Conservation (phyloP, 495 filamentous ascomycete species). For the Penicillium waksmanii region DNA sequence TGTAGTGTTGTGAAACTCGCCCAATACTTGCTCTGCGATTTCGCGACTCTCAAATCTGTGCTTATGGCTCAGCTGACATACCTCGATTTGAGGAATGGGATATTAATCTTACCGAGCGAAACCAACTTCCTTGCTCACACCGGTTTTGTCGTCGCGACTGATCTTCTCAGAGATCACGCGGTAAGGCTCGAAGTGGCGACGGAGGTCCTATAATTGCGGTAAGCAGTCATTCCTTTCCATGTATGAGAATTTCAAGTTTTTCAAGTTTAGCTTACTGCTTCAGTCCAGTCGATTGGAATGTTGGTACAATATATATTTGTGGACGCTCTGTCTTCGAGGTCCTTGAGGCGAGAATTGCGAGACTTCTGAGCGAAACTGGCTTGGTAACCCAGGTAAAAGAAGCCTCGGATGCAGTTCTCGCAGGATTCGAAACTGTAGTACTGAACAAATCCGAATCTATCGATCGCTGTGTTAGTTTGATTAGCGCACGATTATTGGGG, state of each 20-base stretch:
- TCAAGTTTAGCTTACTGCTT: constrained; percentile 72
- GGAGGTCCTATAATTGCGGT: constrained; percentile 39
- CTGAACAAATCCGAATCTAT: constrained; percentile 90
- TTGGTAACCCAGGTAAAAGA: constrained; percentile 91
- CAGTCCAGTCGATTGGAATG: constrained; percentile 85
- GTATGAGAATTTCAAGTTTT: not conserved
- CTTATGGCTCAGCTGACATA: constrained; percentile 1
- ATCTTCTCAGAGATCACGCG: constrained; percentile 90
- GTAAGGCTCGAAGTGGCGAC: constrained; percentile 70
- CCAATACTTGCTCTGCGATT: constrained; percentile 83
- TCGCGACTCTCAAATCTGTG: constrained; percentile 83
- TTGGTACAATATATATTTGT: constrained; percentile 98
- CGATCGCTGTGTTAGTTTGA: constrained; percentile 22
- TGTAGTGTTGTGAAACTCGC: constrained; percentile 72
- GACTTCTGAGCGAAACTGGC: constrained; percentile 97
- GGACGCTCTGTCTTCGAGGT: constrained; percentile 79
- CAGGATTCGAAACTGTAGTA: constrained; percentile 86
- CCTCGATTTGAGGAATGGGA: not conserved
- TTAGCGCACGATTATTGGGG: not conserved
- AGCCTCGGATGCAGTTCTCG: constrained; percentile 94
- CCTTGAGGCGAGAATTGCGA: constrained; percentile 94
- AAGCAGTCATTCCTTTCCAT: not conserved
- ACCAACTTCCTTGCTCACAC: constrained; percentile 92
- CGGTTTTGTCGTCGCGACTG: constrained; percentile 78
- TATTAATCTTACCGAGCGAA: constrained; percentile 78